phyloP scores from a whole-genome alignment of 169 alveolate species.

The Cystoisospora suis region DNA sequence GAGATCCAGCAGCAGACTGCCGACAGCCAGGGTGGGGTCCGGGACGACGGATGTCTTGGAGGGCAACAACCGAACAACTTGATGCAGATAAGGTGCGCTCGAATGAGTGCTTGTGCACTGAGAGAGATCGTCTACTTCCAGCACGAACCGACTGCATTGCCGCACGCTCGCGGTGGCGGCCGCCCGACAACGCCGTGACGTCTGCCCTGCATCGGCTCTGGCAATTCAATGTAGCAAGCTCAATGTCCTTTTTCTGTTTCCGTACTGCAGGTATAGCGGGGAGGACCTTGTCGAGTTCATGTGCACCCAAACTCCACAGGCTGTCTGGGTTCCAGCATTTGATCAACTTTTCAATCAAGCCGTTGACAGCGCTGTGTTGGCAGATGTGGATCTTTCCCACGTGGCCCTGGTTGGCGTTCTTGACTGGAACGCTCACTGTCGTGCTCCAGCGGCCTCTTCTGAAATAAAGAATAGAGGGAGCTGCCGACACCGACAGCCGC shows the following conservation, averaged over 20 bases:
- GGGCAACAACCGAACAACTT: no score
- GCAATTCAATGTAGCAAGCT: not conserved
- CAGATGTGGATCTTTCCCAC: not conserved
- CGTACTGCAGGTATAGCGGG: not conserved
- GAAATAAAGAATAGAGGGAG: no score
- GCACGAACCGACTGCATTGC: no score
- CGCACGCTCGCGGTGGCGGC: no score
- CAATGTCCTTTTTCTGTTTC: not conserved
- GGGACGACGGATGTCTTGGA: no score
- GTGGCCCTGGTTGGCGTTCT: not conserved
- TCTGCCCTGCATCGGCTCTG: not conserved
- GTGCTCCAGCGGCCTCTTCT: not conserved
- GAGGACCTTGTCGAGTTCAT: not conserved
- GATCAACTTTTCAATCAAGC: not conserved
- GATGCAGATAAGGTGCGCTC: no score
- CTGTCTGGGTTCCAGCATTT: not conserved
- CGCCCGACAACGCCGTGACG: not conserved
- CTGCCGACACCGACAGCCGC: not conserved
- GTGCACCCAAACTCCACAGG: conserved; percentile 18
- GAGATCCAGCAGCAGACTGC: no score
- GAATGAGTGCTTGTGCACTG: no score
- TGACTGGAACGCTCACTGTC: conserved; percentile 27
- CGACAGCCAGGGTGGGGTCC: no score
- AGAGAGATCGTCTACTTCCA: no score
- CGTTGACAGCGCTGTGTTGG: not conserved